These are phyloP conservation scores for Globisporangium apiculatum DNA, from an alignment of 352 stramenopile species.

Conservation along the genomic window DNA sequence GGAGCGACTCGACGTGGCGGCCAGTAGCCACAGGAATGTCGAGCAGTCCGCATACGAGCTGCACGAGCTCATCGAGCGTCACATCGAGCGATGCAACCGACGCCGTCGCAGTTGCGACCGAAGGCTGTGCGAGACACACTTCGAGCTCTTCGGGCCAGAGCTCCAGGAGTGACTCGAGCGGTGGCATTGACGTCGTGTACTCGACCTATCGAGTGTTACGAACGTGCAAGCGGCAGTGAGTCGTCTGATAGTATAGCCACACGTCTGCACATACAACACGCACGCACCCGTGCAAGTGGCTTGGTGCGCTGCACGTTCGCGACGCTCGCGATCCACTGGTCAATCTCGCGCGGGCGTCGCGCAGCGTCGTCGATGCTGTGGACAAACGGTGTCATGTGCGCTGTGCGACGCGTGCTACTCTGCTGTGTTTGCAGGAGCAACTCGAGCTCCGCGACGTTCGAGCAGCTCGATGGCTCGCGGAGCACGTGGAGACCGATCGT, in stretches of 20 bases:
- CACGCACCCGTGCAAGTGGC: constrained; percentile 32
- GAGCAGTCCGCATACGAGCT: constrained; percentile 84
- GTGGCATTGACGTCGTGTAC: constrained; percentile 89
- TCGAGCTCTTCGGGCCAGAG: constrained; percentile 88
- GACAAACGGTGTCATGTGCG: constrained; percentile 47
- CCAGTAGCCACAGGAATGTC: constrained; percentile 89
- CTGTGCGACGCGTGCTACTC: constrained; percentile 31
- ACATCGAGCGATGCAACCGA: constrained; percentile 67
- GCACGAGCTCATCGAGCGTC: constrained; percentile 74
- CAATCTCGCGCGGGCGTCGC: constrained; percentile 81
- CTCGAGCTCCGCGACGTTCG: constrained; percentile 85
- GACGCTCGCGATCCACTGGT: constrained; percentile 91
- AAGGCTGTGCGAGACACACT: constrained; percentile 30
- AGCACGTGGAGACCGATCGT: constrained; percentile 74
- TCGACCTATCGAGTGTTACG: constrained; percentile 20
- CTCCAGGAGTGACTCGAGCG: constrained; percentile 85
- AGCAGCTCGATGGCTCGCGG: constrained; percentile 83
- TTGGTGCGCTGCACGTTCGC: constrained; percentile 84
- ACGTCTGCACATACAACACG: neutral
- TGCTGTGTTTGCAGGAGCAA: constrained; percentile 81
- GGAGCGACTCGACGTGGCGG: constrained; percentile 83
- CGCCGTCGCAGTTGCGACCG: constrained; percentile 8
- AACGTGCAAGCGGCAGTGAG: neutral
- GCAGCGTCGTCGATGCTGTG: constrained; percentile 87
- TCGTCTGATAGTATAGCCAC: too few relatives aligned